Percentiles rank a stretch among this genome's conserved stretches.
Evolutionary conservation across 2,329 filamentous ascomycete species (phyloP).

Genomic region (Stemphylium vesicarium): DNA sequence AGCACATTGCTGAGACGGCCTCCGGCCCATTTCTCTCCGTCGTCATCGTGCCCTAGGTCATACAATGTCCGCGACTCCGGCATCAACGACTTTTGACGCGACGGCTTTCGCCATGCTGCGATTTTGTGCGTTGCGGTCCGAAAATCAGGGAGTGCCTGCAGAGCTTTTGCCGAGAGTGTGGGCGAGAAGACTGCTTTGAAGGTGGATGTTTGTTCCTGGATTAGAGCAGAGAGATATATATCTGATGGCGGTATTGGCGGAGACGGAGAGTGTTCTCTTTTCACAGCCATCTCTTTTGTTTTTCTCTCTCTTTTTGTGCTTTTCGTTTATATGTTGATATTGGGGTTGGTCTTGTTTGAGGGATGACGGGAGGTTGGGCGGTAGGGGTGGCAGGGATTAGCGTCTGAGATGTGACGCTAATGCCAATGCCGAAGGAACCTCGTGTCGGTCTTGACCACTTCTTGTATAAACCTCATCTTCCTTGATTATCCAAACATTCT

Average conservation of each 20-base stretch:
- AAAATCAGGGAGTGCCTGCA: conserved; percentile 55
- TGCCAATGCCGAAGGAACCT: conserved; percentile 14
- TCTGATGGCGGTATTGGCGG: conserved; percentile 18
- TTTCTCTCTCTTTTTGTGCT: background rate
- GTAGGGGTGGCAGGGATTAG: conserved; percentile 13
- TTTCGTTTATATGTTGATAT: too few relatives aligned
- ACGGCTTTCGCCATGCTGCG: conserved; percentile 57
- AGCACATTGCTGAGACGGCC: conserved; percentile 57
- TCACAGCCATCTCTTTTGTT: conserved; percentile 36
- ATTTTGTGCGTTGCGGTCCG: conserved; percentile 58
- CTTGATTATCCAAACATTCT: background rate
- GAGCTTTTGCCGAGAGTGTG: conserved; percentile 45
- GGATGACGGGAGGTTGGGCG: conserved; percentile 5
- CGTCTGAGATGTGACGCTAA: conserved; percentile 1
- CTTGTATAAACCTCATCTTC: conserved; percentile 1
- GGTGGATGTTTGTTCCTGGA: conserved; percentile 58
- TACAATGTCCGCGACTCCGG: conserved; percentile 46
- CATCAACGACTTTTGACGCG: conserved; percentile 55
- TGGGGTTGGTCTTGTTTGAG: background rate
- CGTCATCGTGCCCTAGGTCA: conserved; percentile 58
- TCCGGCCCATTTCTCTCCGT: conserved; percentile 61
- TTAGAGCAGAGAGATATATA: conserved; percentile 54
- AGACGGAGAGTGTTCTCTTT: conserved; percentile 35
- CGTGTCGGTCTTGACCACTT: conserved; percentile 3
- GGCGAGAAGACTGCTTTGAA: conserved; percentile 61